Conservation (phyloP, 805 yeast genomes). For the Barnettozyma sucrosica region DNA sequence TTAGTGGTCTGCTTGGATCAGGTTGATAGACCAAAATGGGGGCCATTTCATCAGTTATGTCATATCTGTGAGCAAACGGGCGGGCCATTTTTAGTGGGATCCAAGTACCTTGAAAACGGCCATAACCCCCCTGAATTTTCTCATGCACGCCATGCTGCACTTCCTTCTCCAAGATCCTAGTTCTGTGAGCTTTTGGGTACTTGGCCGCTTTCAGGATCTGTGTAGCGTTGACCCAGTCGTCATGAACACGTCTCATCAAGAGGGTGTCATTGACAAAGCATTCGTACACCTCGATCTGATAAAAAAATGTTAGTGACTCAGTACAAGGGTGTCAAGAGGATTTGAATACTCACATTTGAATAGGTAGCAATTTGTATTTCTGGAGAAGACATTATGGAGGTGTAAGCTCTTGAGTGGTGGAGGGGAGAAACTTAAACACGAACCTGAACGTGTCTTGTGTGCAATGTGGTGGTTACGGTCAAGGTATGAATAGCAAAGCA, state of each 20-base stretch:
- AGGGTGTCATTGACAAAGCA: slow-evolving; percentile 23
- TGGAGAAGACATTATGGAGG: not conserved
- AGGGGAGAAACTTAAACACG: not conserved
- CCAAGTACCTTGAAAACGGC: slow-evolving; percentile 85
- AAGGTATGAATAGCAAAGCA: not conserved
- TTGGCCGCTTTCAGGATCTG: slow-evolving; percentile 75
- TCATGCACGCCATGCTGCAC: slow-evolving; percentile 65
- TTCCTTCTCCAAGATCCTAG: slow-evolving; percentile 69
- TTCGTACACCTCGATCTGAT: slow-evolving; percentile 26
- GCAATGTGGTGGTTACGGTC: not conserved
- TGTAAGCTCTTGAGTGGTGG: not conserved
- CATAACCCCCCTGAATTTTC: slow-evolving; percentile 82
- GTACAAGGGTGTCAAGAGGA: not conserved
- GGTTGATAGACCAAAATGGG: slow-evolving; percentile 50
- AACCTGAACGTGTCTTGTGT: not conserved
- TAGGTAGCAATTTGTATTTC: slow-evolving; percentile 24
- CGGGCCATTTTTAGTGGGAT: slow-evolving; percentile 65
- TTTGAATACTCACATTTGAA: slow-evolving; percentile 18
- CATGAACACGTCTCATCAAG: slow-evolving; percentile 81
- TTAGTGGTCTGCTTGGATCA: slow-evolving; percentile 40
- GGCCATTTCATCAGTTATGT: slow-evolving; percentile 44
- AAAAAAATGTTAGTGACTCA: slow-evolving; percentile 4
- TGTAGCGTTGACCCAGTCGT: slow-evolving; percentile 91
- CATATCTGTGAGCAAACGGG: slow-evolving; percentile 46
- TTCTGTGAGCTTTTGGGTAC: slow-evolving; percentile 73